Evolutionary conservation across 2,329 filamentous ascomycete species (phyloP).

Genomic region (Rhynchosporium agropyri): DNA sequence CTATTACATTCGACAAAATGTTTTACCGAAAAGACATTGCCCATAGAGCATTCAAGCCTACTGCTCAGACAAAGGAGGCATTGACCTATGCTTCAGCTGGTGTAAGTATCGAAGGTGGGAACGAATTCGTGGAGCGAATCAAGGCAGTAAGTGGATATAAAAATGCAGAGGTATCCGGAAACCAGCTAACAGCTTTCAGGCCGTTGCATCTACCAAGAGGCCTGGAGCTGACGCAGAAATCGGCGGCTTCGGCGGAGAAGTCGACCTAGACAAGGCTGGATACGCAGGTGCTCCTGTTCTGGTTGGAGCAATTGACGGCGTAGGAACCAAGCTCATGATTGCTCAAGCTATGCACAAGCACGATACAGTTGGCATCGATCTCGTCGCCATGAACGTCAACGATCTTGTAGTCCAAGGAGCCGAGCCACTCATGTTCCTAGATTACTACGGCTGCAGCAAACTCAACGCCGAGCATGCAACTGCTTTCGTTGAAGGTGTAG

Average conservation of each 20-base stretch:
- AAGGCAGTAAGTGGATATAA: constrained; percentile 55
- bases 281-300: constrained; percentile 76
- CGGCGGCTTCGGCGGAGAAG: constrained; percentile 89
- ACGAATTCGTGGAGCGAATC: constrained; percentile 89
- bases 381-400: constrained; percentile 98
- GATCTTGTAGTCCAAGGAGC: constrained; percentile 96
- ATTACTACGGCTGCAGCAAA: constrained; percentile 94
- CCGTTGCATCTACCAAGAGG: constrained; percentile 81
- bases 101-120: constrained; percentile 92
- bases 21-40: constrained; percentile 87
- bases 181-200: constrained; percentile 41
- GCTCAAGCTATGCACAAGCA: constrained; percentile 89
- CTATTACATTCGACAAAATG: constrained; percentile 68
- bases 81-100: constrained; percentile 93
- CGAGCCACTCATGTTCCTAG: constrained; percentile 92
- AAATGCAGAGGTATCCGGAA: neutral
- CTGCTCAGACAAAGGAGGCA: constrained; percentile 46
- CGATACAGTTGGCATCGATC: constrained; percentile 91
- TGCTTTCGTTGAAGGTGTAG: constrained; percentile 89
- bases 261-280: constrained; percentile 75
- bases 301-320: constrained; percentile 93
- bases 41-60: constrained; percentile 65
- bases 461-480: constrained; percentile 77
- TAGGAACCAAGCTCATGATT: constrained; percentile 96
- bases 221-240: constrained; percentile 91